Conservation (phyloP, 306 rosid genomes). For the Fragaria vesca region DNA sequence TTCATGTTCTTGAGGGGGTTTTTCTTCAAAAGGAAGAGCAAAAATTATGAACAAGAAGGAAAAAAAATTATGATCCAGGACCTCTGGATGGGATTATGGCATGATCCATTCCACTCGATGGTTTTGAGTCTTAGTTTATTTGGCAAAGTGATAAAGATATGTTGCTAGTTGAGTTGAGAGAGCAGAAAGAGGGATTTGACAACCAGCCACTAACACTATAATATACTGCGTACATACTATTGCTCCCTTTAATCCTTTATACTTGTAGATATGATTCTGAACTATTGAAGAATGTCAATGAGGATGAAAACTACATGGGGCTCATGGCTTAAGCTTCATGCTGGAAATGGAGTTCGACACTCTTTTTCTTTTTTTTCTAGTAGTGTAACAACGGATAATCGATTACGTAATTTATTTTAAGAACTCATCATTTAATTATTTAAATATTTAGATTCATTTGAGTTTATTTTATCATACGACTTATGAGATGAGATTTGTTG, state of each 20-base stretch:
- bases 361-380: background rate
- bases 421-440: no score
- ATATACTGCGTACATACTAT: background rate
- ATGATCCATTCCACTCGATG: conserved; percentile 65
- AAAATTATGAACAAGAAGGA: background rate
- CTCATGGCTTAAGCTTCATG: background rate
- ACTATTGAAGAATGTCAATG: background rate
- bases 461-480: no score
- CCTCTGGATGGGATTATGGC: conserved; percentile 40
- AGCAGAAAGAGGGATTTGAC: conserved; percentile 20
- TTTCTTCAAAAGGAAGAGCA: background rate
- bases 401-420: no score
- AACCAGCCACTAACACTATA: conserved; percentile 15
- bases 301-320: background rate
- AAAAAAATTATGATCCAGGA: conserved; percentile 1
- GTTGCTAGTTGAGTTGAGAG: conserved; percentile 3
- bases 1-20: conserved; percentile 11
- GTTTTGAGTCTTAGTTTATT: conserved; percentile 22
- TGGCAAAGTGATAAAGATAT: conserved; percentile 26
- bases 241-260: background rate
- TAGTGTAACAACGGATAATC: background rate
- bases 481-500: no score
- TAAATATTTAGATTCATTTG: no score
- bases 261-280: background rate
- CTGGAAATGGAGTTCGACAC: background rate